phyloP scores from a whole-genome alignment of 1,284 basidiomycete species.

The Gymnopus androsaceus region DNA sequence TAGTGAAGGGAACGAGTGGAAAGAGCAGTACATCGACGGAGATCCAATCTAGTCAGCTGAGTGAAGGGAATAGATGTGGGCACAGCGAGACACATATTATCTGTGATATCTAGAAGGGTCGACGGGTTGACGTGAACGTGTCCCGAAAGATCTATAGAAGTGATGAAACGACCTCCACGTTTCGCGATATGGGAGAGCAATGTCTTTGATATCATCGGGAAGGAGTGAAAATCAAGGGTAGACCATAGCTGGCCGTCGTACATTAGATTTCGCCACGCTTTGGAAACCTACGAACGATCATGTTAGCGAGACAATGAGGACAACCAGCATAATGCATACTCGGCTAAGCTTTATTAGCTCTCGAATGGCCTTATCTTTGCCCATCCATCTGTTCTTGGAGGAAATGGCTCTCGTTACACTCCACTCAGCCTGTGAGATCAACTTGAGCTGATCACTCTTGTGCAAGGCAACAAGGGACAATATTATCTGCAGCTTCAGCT shows the following conservation, averaged over 20 bases:
- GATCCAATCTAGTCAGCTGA: conserved; percentile 68
- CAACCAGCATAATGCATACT: conserved; percentile 49
- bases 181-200: conserved; percentile 53
- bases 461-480: conserved; percentile 52
- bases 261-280: conserved; percentile 74
- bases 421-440: conserved; percentile 51
- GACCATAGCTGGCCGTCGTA: conserved; percentile 90
- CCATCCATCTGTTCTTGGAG: conserved; percentile 66
- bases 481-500: conserved; percentile 72
- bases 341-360: conserved; percentile 81
- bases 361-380: conserved; percentile 67
- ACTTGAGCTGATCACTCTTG: conserved; percentile 52
- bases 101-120: conserved; percentile 52
- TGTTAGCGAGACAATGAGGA: neutral
- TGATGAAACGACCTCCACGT: conserved; percentile 68
- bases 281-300: conserved; percentile 66
- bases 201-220: conserved; percentile 54
- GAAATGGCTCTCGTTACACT: conserved; percentile 57
- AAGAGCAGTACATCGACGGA: conserved; percentile 74
- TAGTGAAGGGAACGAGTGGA: conserved; percentile 67
- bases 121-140: conserved; percentile 55
- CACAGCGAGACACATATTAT: conserved; percentile 50
- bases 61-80: conserved; percentile 49
- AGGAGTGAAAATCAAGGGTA: conserved; percentile 59
- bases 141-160: conserved; percentile 65